These are phyloP conservation scores for Pseudonitzschia pungens DNA, from an alignment of 108 stramenopile species.

Conservation along the genomic window DNA sequence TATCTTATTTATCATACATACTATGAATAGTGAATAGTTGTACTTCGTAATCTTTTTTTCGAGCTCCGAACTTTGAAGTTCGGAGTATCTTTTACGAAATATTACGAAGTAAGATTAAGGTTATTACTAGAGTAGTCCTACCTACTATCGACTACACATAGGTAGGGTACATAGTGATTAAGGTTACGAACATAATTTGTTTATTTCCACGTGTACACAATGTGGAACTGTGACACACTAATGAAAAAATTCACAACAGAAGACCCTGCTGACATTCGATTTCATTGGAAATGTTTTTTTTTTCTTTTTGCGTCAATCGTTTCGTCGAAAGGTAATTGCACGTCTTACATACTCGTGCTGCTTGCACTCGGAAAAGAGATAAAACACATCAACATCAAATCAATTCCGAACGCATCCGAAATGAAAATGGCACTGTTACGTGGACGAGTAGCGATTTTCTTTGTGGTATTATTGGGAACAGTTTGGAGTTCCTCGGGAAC, in stretches of 20 bases:
- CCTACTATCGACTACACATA: neutral
- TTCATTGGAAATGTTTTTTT: neutral
- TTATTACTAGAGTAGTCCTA: no score
- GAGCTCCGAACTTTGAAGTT: no score
- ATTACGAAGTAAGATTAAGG: no score
- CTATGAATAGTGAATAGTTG: neutral
- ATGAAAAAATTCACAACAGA: constrained; percentile 2
- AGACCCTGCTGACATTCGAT: neutral
- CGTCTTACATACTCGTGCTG: neutral
- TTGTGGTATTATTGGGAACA: neutral
- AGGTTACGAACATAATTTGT: neutral
- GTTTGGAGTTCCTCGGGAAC: constrained; percentile 5
- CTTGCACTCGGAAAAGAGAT: no score
- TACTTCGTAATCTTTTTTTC: no score
- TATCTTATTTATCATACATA: neutral
- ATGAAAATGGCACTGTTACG: neutral
- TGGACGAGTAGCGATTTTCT: neutral
- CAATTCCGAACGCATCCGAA: no score
- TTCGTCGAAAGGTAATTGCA: neutral
- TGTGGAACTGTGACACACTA: constrained; percentile 6
- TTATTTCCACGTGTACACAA: neutral
- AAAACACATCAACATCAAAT: no score
- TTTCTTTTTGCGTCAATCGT: neutral
- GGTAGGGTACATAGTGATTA: neutral
- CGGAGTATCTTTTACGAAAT: no score